phyloP scores from a whole-genome alignment of 2,329 filamentous ascomycete genomes.

The Neofusicoccum ribis region DNA sequence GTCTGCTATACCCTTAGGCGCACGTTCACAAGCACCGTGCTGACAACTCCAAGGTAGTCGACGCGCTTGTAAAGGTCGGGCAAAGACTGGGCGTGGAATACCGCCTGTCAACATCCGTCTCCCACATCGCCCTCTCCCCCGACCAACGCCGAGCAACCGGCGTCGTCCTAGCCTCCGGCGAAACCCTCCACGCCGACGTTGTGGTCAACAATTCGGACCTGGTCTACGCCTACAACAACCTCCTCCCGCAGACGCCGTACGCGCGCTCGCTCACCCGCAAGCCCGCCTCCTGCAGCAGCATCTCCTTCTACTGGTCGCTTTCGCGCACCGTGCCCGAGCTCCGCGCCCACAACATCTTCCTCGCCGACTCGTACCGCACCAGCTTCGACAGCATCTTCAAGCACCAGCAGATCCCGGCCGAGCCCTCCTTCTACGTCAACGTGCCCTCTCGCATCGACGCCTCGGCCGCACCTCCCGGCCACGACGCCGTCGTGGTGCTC shows the following conservation, averaged over 20 bases:
- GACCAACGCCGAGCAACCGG: constrained; percentile 59
- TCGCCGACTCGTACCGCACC: constrained; percentile 70
- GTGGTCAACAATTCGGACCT: constrained; percentile 73
- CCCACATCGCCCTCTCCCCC: constrained; percentile 53
- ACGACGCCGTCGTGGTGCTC: constrained; percentile 67
- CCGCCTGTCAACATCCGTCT: constrained; percentile 59
- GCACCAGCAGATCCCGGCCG: constrained; percentile 62
- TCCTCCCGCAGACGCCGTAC: constrained; percentile 58
- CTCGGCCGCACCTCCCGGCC: constrained; percentile 64
- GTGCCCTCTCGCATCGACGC: constrained; percentile 70
- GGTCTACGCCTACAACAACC: constrained; percentile 71
- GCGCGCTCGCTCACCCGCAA: constrained; percentile 47
- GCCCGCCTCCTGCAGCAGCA: constrained; percentile 67
- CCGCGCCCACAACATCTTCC: constrained; percentile 73
- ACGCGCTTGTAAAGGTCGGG: constrained; percentile 64
- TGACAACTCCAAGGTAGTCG: constrained; percentile 46
- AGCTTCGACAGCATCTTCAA: constrained; percentile 78
- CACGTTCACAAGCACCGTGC: background rate
- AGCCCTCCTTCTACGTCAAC: constrained; percentile 77
- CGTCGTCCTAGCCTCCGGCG: constrained; percentile 59
- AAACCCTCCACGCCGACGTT: constrained; percentile 62
- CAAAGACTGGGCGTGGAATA: constrained; percentile 63
- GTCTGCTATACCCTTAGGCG: constrained; percentile 35
- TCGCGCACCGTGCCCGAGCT: constrained; percentile 62
- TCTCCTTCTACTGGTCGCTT: constrained; percentile 76